Conservation (phyloP, 495 filamentous ascomycete genomes). For the Paragyromitra xinjiangensis region DNA sequence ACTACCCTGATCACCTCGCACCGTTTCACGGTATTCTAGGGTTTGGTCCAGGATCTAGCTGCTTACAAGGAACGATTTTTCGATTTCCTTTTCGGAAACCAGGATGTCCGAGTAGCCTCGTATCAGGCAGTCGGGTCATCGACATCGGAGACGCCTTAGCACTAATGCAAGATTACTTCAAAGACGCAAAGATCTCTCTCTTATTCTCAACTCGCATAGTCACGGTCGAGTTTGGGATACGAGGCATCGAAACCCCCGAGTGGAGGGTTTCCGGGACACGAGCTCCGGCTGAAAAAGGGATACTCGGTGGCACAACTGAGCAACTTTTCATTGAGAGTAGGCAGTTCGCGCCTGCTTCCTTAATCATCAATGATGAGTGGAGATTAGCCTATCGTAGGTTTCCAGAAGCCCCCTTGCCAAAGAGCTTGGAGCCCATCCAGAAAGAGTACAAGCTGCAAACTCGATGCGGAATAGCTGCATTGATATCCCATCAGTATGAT, state of each 20-base stretch:
- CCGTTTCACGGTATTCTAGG: slow-evolving; percentile 59
- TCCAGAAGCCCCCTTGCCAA: slow-evolving; percentile 15
- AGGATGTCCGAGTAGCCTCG: slow-evolving; percentile 34
- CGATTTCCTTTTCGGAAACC: slow-evolving; percentile 57
- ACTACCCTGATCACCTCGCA: slow-evolving; percentile 56
- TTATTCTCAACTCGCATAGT: slow-evolving; percentile 57
- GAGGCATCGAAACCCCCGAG: background rate
- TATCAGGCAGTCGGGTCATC: slow-evolving; percentile 31
- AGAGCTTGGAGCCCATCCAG: slow-evolving; percentile 33
- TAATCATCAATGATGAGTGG: slow-evolving; percentile 23
- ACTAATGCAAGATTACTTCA: slow-evolving; percentile 56
- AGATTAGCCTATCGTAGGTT: background rate
- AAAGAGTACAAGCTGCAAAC: slow-evolving; percentile 52
- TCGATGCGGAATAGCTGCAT: slow-evolving; percentile 59
- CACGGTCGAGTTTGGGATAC: slow-evolving; percentile 53
- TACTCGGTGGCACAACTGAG: slow-evolving; percentile 44
- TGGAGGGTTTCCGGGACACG: slow-evolving; percentile 20
- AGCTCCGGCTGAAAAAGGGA: background rate
- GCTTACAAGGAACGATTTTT: slow-evolving; percentile 59
- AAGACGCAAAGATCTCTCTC: slow-evolving; percentile 55
- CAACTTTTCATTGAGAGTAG: slow-evolving; percentile 25
- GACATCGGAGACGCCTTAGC: background rate
- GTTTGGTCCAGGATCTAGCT: slow-evolving; percentile 48
- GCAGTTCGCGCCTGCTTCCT: slow-evolving; percentile 39
- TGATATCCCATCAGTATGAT: slow-evolving; percentile 20